A percentile compares a stretch with the other conserved stretches of the same genome.
These are phyloP conservation scores for Colletotrichum sp. DNA, from an alignment of 2,329 filamentous ascomycete genomes.

Conservation along the genomic window DNA sequence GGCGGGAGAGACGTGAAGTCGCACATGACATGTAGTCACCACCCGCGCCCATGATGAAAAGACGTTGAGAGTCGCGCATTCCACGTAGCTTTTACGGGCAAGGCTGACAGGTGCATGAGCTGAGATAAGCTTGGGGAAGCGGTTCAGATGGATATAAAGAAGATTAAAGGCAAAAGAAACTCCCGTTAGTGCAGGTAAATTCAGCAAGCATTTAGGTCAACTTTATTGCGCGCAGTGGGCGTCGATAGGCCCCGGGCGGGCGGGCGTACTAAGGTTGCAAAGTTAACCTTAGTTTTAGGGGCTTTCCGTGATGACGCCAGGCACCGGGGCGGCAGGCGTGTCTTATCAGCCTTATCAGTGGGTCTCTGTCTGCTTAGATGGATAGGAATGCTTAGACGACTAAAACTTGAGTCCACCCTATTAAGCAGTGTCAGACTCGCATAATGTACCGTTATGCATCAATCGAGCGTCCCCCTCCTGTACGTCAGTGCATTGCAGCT, in stretches of 20 bases:
- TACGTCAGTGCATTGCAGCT: slow-evolving; percentile 2
- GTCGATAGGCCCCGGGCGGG: neutral
- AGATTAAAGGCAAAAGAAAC: slow-evolving; percentile 5
- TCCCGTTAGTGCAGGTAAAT: neutral
- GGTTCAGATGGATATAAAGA: slow-evolving; percentile 11
- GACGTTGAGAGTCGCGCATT: neutral
- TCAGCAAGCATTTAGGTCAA: slow-evolving; percentile 1
- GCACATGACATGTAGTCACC: neutral
- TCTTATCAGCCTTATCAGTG: neutral
- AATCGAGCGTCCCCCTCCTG: neutral
- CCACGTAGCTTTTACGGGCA: neutral
- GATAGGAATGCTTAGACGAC: neutral
- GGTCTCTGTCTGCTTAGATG: neutral
- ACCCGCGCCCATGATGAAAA: neutral
- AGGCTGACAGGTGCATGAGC: slow-evolving; percentile 10
- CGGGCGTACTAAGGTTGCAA: neutral
- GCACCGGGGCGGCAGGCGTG: neutral
- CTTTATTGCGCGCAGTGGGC: slow-evolving; percentile 4
- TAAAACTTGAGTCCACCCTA: neutral
- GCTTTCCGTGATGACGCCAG: neutral
- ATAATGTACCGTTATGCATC: neutral
- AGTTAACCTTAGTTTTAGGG: neutral
- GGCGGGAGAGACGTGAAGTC: neutral
- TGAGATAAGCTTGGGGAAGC: neutral
- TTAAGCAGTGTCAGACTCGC: neutral